phyloP scores from a whole-genome alignment of 495 filamentous ascomycete species.

The Aspergillus bridgeri region DNA sequence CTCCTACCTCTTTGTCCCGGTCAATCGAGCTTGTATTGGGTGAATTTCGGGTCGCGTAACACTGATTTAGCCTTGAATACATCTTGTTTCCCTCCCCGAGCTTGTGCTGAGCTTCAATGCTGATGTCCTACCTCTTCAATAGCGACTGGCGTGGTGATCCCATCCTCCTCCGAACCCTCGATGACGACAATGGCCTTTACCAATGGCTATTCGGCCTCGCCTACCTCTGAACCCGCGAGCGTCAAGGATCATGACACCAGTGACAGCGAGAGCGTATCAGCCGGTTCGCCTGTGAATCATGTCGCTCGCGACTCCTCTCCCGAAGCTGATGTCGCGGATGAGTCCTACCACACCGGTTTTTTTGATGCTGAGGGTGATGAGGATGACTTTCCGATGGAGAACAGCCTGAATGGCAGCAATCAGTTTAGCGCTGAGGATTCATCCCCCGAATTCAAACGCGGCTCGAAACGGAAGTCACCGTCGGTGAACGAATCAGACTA shows the following conservation, averaged over 20 bases:
- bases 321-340: slow-evolving; percentile 65
- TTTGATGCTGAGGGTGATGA: slow-evolving; percentile 56
- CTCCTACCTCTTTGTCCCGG: slow-evolving; percentile 27
- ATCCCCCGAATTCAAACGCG: slow-evolving; percentile 60
- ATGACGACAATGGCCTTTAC: slow-evolving; percentile 33
- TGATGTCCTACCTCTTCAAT: slow-evolving; percentile 36
- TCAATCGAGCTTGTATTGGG: slow-evolving; percentile 24
- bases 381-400: slow-evolving; percentile 72
- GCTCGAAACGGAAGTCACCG: slow-evolving; percentile 72
- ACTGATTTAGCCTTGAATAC: slow-evolving; percentile 22
- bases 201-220: slow-evolving; percentile 49
- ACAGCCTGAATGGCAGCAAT: slow-evolving; percentile 53
- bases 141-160: slow-evolving; percentile 54
- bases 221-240: slow-evolving; percentile 33
- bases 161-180: slow-evolving; percentile 43
- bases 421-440: slow-evolving; percentile 52
- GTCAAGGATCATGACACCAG: slow-evolving; percentile 39
- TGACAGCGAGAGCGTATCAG: slow-evolving; percentile 52
- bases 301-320: slow-evolving; percentile 47
- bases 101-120: slow-evolving; percentile 42
- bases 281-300: slow-evolving; percentile 44
- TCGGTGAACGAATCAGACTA: slow-evolving; percentile 73
- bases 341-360: slow-evolving; percentile 38
- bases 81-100: slow-evolving; percentile 15
- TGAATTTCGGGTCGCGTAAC: slow-evolving; percentile 36